phyloP scores from a whole-genome alignment of 768 basidiomycete species.

The Leccinum aurantiacum region DNA sequence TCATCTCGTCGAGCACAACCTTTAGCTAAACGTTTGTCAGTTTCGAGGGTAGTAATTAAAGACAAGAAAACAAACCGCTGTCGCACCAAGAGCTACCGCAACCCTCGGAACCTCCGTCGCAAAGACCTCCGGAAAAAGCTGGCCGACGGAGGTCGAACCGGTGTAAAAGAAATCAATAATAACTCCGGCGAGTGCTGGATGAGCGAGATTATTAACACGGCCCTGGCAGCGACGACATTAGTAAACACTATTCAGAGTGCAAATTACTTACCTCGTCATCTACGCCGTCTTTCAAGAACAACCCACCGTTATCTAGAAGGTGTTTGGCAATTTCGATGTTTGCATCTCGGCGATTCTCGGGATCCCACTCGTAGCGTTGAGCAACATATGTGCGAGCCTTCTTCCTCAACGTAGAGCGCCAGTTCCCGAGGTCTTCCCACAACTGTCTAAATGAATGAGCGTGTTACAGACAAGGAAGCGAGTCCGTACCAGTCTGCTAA shows the following conservation, averaged over 20 bases:
- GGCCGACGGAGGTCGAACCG: neutral
- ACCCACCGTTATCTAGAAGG: neutral
- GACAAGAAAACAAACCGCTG: neutral
- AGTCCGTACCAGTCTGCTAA: slow-evolving; percentile 1
- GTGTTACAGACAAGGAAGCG: neutral
- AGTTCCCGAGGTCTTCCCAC: neutral
- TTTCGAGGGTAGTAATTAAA: neutral
- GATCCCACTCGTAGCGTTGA: neutral
- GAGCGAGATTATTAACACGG: neutral
- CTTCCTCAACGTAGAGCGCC: neutral
- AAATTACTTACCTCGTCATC: neutral
- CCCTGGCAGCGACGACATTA: neutral
- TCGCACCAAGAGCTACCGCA: neutral
- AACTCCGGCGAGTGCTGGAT: neutral
- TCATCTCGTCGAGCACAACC: neutral
- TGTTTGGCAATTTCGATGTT: neutral
- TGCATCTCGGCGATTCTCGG: neutral
- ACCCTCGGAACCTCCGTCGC: neutral
- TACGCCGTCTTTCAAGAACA: neutral
- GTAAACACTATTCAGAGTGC: neutral
- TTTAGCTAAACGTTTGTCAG: neutral
- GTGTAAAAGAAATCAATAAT: neutral
- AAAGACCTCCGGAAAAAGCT: neutral
- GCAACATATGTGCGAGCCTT: neutral
- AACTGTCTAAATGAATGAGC: neutral